phyloP scores from a whole-genome alignment of 441 rosid genomes.

The Brassica hybrid region DNA sequence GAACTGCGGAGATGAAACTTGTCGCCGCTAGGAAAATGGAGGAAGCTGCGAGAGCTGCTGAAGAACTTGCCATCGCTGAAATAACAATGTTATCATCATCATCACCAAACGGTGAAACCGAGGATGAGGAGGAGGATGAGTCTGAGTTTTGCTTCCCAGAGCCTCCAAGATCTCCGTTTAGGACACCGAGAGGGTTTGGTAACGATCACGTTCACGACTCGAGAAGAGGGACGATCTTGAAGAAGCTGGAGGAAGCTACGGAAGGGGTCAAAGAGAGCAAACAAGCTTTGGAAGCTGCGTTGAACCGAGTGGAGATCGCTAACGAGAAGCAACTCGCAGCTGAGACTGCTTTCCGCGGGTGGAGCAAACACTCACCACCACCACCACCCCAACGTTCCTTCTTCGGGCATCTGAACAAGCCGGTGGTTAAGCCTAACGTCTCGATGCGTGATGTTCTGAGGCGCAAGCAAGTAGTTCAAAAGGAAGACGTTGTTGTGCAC shows the following conservation, averaged over 20 bases:
- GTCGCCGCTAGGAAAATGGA: conserved; percentile 93
- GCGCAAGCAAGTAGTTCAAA: conserved; percentile 60
- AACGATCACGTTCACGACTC: conserved; percentile 33
- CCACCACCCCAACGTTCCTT: conserved; percentile 55
- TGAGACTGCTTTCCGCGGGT: conserved; percentile 71
- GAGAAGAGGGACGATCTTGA: conserved; percentile 52
- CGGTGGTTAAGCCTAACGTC: conserved; percentile 65
- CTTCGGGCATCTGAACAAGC: conserved; percentile 46
- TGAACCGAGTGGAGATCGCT: conserved; percentile 74
- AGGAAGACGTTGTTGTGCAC: conserved; percentile 34
- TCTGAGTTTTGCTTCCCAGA: conserved; percentile 62
- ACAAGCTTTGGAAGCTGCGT: conserved; percentile 75
- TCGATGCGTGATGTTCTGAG: conserved; percentile 90
- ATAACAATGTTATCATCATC: conserved; percentile 56
- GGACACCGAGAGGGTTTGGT: conserved; percentile 39
- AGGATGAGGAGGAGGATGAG: conserved; percentile 16
- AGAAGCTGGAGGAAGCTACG: conserved; percentile 77
- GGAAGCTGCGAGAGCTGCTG: conserved; percentile 94
- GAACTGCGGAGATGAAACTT: conserved; percentile 80
- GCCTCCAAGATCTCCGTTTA: conserved; percentile 60
- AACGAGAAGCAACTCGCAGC: conserved; percentile 72
- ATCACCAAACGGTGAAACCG: conserved; percentile 33
- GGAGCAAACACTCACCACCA: conserved; percentile 52
- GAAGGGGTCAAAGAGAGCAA: conserved; percentile 78
- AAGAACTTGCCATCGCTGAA: conserved; percentile 86